Base-by-base conservation (phyloP, 169 alveolate genomes). In the Toxoplasma gondii region DNA sequence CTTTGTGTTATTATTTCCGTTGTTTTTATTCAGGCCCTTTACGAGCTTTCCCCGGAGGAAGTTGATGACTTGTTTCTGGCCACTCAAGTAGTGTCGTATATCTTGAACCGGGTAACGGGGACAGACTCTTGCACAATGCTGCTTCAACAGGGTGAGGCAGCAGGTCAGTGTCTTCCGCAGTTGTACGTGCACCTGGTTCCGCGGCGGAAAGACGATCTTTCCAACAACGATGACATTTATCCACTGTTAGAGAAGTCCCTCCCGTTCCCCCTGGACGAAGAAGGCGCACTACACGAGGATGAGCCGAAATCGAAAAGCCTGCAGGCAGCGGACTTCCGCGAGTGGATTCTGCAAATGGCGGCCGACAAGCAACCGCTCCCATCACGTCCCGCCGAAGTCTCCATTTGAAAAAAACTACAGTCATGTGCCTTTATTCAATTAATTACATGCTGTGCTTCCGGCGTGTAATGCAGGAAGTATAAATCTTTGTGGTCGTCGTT, bases 161-260 rank as follows among this genome's bases (percentile, higher is more conserved):
- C 90, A 22, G 69, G 39, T 17, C 90, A 82, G 41, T 19, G 41
- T 22, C 70, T 82, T 31, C 38, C 90, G 27, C 90, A 82, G 54
- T 36, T 82, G 70, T 82, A 41, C 39, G 90, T 82, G 90, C 90
- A 82, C 67, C 69, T 82, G 69, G 90, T 82, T 12, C 90, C 90
- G 38, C 90, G 90, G 5, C 54, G 67, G 69, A 41, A 39, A 39
- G 67, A 41, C 67, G 90, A 82, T 41, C 90, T 82, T 12, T 24
- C 90, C 38, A 41, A 49, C 36, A 82, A 82, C 67, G 90, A 82
- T 45, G 90, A 82, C 34, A 82, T 82, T 41, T 82, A 82, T 45
- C 54, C 67, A 12, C 90, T 82, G 12, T 29, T 82, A n/a, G 90
- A 82, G 31, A 43, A 22, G 34, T 39, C 90, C 5, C 34, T 45